Base-by-base conservation (phyloP, 1,284 basidiomycete species). In the Puccinia polysora region DNA sequence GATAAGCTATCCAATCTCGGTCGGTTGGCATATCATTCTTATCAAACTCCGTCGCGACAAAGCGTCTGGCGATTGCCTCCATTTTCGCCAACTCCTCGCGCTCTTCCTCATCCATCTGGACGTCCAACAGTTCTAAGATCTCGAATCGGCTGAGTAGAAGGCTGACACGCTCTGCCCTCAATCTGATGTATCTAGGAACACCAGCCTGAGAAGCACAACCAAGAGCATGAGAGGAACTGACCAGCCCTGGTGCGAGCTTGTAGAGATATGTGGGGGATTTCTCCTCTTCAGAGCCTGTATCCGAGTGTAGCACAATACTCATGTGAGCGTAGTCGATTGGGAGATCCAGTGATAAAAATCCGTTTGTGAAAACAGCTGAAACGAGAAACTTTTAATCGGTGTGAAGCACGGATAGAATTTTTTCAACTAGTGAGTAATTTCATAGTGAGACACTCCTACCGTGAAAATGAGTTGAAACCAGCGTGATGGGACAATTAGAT, bases 381-480 rank as follows among this genome's bases (percentile, higher is more conserved):
- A 28, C 12, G n/a, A 8, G 4, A 59, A 59, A 7, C 7, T 36
- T 49, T 49, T 4, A 47, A 64, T 18, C 30, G 50, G 47, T 4
- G 45, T 60, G 34, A 20, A 18, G 40, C 32, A 25, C 32, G 28
- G 30, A 20, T 52, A 34, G 4, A 20, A 28, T 10, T 1, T n/a
- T 40, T 14, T 5, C 23, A 28, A 36, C 18, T 28, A 28, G 7
- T 18, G 23, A 43, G 52, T 4, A 34, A 10, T 59, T 14, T n/a
- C n/a, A n/a, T n/a, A n/a, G 12, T 5, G 20, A 25, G n/a, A 43
- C 10, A 2, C 20, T 18, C 56, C 45, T 4, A 71, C 68, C 58
- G 50, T 71, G 68, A 63, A 71, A 71, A 36, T 71, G 68, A 7
- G 68, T 71, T 20, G 55, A 50, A 25, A 71, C 40, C 36, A 71